These are phyloP conservation scores for Hemileccinum rubropunctum DNA, from an alignment of 768 basidiomycete species.

Conservation along the genomic window DNA sequence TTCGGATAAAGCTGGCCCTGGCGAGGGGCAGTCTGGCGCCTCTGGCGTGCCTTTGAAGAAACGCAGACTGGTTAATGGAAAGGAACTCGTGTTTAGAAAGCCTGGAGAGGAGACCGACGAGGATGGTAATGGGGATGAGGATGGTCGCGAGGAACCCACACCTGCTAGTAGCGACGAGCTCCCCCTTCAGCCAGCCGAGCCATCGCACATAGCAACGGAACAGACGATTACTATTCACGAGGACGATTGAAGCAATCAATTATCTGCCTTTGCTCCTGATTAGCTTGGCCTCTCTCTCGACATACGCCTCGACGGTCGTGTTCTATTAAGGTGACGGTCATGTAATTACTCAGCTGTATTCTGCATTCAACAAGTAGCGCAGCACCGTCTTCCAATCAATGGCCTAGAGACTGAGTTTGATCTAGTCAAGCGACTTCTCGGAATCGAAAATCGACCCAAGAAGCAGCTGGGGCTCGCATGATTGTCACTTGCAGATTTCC, in stretches of 20 bases:
- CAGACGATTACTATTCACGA: conserved; percentile 49
- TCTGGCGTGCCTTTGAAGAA: conserved; percentile 64
- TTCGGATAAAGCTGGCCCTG: conserved; percentile 27
- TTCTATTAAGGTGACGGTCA: too few relatives aligned
- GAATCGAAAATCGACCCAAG: too few relatives aligned
- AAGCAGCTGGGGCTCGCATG: too few relatives aligned
- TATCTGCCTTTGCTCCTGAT: too few relatives aligned
- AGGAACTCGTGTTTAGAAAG: conserved; percentile 58
- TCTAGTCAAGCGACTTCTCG: too few relatives aligned
- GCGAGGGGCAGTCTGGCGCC: conserved; percentile 21
- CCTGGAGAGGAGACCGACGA: conserved; percentile 51
- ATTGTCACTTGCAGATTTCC: too few relatives aligned
- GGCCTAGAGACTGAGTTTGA: too few relatives aligned
- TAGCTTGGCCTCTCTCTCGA: too few relatives aligned
- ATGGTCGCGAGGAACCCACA: conserved; percentile 1
- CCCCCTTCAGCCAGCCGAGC: conserved; percentile 4
- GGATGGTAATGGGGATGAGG: conserved; percentile 41
- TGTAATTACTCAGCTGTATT: too few relatives aligned
- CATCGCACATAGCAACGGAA: conserved; percentile 29
- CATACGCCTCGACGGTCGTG: too few relatives aligned
- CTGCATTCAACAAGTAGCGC: too few relatives aligned
- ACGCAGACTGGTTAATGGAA: conserved; percentile 74
- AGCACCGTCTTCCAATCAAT: too few relatives aligned
- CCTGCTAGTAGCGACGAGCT: conserved; percentile 1
- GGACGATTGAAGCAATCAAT: conserved; percentile 37